Conservation (phyloP, 257 asterid species). For the Solanum neorickii region DNA sequence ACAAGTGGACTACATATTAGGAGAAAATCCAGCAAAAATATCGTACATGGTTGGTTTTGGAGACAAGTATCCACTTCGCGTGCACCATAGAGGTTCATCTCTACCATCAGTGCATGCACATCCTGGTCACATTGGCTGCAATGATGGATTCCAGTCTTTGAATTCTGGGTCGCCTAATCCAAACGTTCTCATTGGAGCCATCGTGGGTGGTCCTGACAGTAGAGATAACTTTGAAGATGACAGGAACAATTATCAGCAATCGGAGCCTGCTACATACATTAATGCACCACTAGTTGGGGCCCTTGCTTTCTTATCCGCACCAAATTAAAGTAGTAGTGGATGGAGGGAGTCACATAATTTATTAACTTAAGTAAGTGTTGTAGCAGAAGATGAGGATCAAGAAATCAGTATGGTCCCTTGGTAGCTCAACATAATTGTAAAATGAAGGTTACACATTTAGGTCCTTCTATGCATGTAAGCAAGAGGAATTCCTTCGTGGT, state of each 20-base stretch:
- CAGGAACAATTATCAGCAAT: constrained; percentile 48
- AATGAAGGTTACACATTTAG: neutral
- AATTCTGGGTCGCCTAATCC: constrained; percentile 49
- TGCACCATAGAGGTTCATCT: constrained; percentile 75
- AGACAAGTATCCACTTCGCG: constrained; percentile 40
- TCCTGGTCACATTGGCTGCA: constrained; percentile 33
- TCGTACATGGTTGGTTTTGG: constrained; percentile 89
- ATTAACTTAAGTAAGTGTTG: neutral
- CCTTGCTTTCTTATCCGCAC: constrained; percentile 51
- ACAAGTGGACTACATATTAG: constrained; percentile 82
- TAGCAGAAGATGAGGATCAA: neutral
- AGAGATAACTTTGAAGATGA: constrained; percentile 44
- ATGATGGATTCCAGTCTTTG: constrained; percentile 43
- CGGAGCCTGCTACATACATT: constrained; percentile 74
- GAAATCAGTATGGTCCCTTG: neutral
- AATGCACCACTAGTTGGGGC: constrained; percentile 68
- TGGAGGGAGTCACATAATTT: neutral
- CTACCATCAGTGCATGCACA: constrained; percentile 38
- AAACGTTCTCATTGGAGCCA: constrained; percentile 49
- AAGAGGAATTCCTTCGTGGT: neutral
- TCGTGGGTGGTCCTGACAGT: constrained; percentile 68
- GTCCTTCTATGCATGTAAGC: neutral
- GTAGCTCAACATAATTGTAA: neutral
- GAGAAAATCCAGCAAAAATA: constrained; percentile 55
- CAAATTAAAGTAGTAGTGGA: neutral